Evolutionary conservation across 805 yeast species (phyloP), one percentile per base, ranked within the genome.

Genomic region (Kluyveromyces lactis): DNA sequence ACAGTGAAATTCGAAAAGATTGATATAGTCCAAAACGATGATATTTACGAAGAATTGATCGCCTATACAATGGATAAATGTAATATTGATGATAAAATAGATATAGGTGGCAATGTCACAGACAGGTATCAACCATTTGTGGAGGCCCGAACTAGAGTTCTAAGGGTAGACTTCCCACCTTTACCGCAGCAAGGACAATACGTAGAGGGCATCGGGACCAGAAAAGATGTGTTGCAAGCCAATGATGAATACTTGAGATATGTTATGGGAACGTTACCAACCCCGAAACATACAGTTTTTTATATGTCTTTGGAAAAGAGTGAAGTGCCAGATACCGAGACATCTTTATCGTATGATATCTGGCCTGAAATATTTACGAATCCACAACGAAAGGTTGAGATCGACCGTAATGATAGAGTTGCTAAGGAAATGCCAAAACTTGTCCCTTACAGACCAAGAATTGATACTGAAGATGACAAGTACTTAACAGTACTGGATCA

Each of bases 251-350:
- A 66, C 33, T 49, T 85, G 9, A 66, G 81, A 38, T 67, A 68
- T 15, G 67, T 83, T 3, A 45, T 83, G n/a, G 71, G 83, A 27
- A 76, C 74, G 40, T 57, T 83, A 10, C 95, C 96, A 1, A 69
- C 89, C 0, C 95, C 95, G 0, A 73, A 75, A 43, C 72, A 71
- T 40, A 66, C 86, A 2, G 61, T 87, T 2, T 56, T 86, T 2
- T 65, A 77, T 42, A 75, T 87, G 0, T 67, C 80, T 0, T 33
- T 57, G 9, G 49, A 53, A 3, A 56, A 31, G 5, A n/a, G 19
- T 11, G 12, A 11, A 18, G 18, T 29, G 6, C 21, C 40, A 4
- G 26, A 38, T 26, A 71, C 2, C 36, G 68, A 4, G 48, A 55
- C 17, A 42, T 53, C 34, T 51, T 57, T 9, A 44, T 38, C 54